These are phyloP conservation scores for Cucurbita pepo DNA, from an alignment of 306 rosid species.

Conservation along the genomic window DNA sequence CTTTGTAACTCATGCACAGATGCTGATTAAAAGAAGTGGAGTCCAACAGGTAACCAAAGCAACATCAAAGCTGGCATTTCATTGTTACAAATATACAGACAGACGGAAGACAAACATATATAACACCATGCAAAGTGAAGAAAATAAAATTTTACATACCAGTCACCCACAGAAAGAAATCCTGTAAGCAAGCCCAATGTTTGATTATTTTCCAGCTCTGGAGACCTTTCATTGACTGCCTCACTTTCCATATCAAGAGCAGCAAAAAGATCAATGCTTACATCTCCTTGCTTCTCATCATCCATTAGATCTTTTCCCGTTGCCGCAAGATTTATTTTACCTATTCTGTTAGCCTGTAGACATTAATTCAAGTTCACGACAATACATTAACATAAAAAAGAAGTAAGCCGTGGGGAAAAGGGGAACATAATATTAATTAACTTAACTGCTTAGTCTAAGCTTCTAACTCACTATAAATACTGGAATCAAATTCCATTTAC, in stretches of 20 bases:
- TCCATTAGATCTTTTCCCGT: slow-evolving; percentile 97
- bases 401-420: neutral
- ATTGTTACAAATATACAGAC: neutral
- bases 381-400: neutral
- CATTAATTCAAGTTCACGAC: neutral
- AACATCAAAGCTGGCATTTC: neutral
- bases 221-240: slow-evolving; percentile 59
- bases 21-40: neutral
- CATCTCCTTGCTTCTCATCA: slow-evolving; percentile 91
- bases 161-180: slow-evolving; percentile 85
- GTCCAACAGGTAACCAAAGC: neutral
- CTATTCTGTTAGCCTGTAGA: slow-evolving; percentile 81
- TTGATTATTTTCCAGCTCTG: slow-evolving; percentile 80
- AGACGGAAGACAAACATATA: neutral
- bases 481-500: neutral
- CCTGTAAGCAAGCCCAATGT: slow-evolving; percentile 87
- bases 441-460: neutral
- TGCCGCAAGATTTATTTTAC: slow-evolving; percentile 93
- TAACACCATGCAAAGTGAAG: neutral
- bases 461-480: neutral
- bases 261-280: slow-evolving; percentile 70
- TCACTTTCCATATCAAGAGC: slow-evolving; percentile 65
- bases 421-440: neutral
- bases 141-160: slow-evolving; percentile 32
- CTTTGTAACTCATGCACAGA: neutral